Evolutionary conservation across 176 grass and related monocot species (phyloP).

Genomic region (Secale cereale): DNA sequence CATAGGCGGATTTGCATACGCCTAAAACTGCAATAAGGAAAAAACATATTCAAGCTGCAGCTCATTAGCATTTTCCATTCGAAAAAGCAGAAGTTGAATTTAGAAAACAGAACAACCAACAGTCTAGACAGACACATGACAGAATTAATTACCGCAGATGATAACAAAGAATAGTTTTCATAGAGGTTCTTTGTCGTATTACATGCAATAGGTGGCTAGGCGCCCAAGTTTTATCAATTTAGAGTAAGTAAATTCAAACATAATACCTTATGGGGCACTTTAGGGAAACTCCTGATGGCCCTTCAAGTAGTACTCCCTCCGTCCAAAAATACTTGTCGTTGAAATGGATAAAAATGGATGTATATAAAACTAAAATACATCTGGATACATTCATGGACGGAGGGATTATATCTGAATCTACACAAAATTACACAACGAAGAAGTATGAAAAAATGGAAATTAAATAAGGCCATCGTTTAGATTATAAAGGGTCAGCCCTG

Average conservation of each 20-base stretch:
- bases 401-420: constrained; percentile 89
- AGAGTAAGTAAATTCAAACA: constrained; percentile 3
- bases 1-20: constrained; percentile 78
- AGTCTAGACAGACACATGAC: background rate
- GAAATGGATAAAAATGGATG: no score
- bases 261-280: constrained; percentile 93
- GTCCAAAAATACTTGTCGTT: no score
- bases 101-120: background rate
- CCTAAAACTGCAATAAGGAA: constrained; percentile 58
- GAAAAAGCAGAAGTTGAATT: constrained; percentile 7
- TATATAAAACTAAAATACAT: no score
- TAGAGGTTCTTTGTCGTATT: background rate
- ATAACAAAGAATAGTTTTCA: background rate
- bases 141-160: background rate
- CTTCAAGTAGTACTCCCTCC: no score
- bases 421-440: background rate
- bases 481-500: no score
- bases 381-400: no score
- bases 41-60: background rate
- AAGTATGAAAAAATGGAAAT: no score
- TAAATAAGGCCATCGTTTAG: no score
- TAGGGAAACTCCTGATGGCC: constrained; percentile 80
- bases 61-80: constrained; percentile 14
- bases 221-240: background rate
- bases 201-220: background rate